Evolutionary conservation across 1,284 basidiomycete genomes (phyloP), one percentile per base, ranked within the genome.

Genomic region (Malassezia caprae): DNA sequence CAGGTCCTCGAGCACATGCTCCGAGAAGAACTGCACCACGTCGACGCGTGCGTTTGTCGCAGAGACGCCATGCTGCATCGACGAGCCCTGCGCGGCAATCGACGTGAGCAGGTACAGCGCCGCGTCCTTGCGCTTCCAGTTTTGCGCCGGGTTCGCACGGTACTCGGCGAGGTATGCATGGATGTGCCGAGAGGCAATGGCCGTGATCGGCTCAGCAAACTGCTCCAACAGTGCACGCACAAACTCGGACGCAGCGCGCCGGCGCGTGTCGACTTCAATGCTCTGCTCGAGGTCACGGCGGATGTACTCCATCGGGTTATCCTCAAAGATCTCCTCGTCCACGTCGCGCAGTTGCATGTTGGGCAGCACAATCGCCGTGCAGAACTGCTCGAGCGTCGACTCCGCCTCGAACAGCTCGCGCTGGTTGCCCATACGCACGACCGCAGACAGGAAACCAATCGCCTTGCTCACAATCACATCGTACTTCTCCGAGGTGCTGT

Each of bases 321-420:
- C 93, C 76, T 96, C 90, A 69, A 98, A 96, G 76, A 91, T 85
- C 70, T 98, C 93, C 57, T 91, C 82, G 61, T 96, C 91, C 61
- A 90, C 85, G 50, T 87, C 85, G 77, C 91, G 81, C 31, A 96
- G 79, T 15, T 82, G 79, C 62, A 96, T 88, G 69, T 96, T 96
- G 26, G 93, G 91, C 27, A 98, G 80, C 26, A 96, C 85, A 61
- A 98, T 90, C 51, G 89, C 86, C 69, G 89, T 84, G 34, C 88
- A 83, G 58, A 96, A 83, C 15, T 83, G 83, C 13, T 84, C 82
- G 61, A 96, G 85, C 1, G 87, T 91, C 5, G 86, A 83, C 6
- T 75, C 74, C 3, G 59, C 51, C 46, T 79, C 76, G 37, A 90
- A 84, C 67, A 81, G 78, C 5, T 76, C 55, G 78, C 82, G 76